Percentiles rank a stretch among this genome's conserved stretches.
Evolutionary conservation across 371 early-diverging fungal species (phyloP).

Genomic region (Lichtheimia corymbifera): DNA sequence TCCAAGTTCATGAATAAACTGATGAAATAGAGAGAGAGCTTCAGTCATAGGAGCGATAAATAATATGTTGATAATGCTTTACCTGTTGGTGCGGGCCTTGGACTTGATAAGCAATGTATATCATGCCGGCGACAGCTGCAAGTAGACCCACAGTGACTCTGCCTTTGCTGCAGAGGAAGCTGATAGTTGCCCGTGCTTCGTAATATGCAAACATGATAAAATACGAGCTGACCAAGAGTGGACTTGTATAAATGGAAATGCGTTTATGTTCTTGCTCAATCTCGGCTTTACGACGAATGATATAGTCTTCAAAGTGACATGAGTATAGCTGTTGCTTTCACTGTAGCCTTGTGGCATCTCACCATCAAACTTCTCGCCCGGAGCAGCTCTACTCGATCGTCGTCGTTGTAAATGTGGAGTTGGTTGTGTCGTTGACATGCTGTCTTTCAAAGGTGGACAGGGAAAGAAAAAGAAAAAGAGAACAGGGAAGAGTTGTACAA

Average conservation of each 20-base stretch:
- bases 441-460: too few relatives aligned
- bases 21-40: not conserved
- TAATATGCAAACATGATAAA: conserved; percentile 27
- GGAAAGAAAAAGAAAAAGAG: too few relatives aligned
- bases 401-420: conserved; percentile 11
- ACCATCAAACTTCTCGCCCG: conserved; percentile 32
- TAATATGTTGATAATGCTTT: conserved; percentile 3
- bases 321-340: not conserved
- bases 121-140: not conserved
- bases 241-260: conserved; percentile 26
- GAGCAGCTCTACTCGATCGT: conserved; percentile 25
- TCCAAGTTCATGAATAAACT: conserved; percentile 15
- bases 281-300: conserved; percentile 24
- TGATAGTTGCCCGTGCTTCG: conserved; percentile 14
- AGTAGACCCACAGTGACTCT: conserved; percentile 13
- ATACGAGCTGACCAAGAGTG: conserved; percentile 22
- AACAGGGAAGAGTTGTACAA: too few relatives aligned
- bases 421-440: too few relatives aligned
- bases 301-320: conserved; percentile 17
- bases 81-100: conserved; percentile 27
- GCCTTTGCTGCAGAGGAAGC: conserved; percentile 15
- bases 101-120: conserved; percentile 16
- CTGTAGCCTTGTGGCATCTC: not conserved
- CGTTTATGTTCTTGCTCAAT: conserved; percentile 22
- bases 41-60: not conserved